Evolutionary conservation across 306 rosid genomes (phyloP).

Genomic region (Prosopis cineraria): DNA sequence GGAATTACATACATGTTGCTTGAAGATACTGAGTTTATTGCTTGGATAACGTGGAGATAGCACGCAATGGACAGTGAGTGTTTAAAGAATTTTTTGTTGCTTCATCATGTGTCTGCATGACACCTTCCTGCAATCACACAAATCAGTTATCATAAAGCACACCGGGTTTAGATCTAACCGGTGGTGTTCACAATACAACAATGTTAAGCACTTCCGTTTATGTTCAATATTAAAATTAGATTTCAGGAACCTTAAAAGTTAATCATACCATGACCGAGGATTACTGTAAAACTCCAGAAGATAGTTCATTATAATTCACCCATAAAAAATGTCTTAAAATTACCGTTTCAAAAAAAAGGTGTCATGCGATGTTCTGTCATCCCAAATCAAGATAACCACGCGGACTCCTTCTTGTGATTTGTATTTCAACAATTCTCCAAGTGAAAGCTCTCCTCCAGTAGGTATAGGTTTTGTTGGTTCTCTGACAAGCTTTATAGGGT

Average conservation of each 20-base stretch:
- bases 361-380: slow-evolving; percentile 78
- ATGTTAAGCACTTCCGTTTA: slow-evolving; percentile 11
- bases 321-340: neutral
- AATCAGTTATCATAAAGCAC: slow-evolving; percentile 12
- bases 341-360: slow-evolving; percentile 68
- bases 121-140: slow-evolving; percentile 64
- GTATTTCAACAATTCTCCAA: slow-evolving; percentile 71
- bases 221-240: neutral
- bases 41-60: no score
- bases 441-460: slow-evolving; percentile 67
- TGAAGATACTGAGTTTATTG: no score
- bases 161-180: slow-evolving; percentile 2
- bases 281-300: neutral
- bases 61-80: slow-evolving; percentile 76
- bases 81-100: slow-evolving; percentile 68
- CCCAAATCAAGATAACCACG: slow-evolving; percentile 67
- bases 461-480: slow-evolving; percentile 68
- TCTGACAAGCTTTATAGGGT: slow-evolving; percentile 59
- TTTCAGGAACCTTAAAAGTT: slow-evolving; percentile 3
- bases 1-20: no score
- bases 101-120: no score
- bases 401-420: slow-evolving; percentile 81
- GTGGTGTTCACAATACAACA: neutral
- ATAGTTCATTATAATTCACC: neutral
- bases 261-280: neutral